Base-by-base conservation (phyloP, 2,329 filamentous ascomycete genomes). In the Cytospora piceicola region DNA sequence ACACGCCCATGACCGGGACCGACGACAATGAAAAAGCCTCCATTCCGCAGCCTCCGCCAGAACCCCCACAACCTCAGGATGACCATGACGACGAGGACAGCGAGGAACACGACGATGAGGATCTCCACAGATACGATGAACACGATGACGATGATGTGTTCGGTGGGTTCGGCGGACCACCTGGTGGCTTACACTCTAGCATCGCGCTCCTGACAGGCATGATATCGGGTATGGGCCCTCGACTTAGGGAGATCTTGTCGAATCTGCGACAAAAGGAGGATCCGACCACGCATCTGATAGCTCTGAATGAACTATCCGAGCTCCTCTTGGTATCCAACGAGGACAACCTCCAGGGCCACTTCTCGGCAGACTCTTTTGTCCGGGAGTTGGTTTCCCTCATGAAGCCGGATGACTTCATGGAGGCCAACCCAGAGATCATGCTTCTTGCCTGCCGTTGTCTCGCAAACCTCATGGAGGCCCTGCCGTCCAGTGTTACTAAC, bases 371-470 rank as follows among this genome's bases (percentile, higher is more conserved):
- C 78, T 86, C 92, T 11, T 98, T 95, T 74, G 93, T 99, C 64
- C 97, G 97, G 78, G 95, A 99, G 78, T 83, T 99, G 61, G 93
- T 99, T 57, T 79, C 84, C 15, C 80, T 99, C 71, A 98, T 99
- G 95, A 91, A 96, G 72, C 91, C 92, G 3, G 92, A 92, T 74
- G 93, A 96, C 65, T 88, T 92, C 69, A 84, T 81, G 0, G 93
- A 96, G 72, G 93, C 96, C 75, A 97, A 97, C 71, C 92, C 94
- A 0, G 95, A 99, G 77, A 92, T 98, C 68, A 98, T 98, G 94
- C 88, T 99, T 15, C 84, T 98, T 67, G 94, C 95, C 24, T 99
- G 95, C 75, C 91, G 96, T 67, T 98, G 93, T 77, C 85, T 99
- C 72, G 95, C 95, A 67, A 98, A 99, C 75, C 79, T 99, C 63